Conservation (phyloP, 345 rosid species). For the Euclidium syriacum region DNA sequence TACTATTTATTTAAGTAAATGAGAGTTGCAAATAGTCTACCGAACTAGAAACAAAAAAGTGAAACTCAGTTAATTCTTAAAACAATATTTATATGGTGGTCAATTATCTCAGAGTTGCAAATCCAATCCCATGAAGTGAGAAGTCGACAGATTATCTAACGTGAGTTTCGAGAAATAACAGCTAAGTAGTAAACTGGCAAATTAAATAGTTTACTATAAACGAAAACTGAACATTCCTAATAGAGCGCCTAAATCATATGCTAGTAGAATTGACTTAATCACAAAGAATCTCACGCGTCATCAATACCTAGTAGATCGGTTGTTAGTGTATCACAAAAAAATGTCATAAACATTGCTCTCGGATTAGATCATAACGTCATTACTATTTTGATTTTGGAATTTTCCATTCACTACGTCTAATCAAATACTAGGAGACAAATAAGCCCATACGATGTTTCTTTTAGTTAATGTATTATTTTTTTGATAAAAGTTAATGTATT, state of each 20-base stretch:
- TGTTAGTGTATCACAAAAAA: background rate
- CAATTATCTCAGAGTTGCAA: background rate
- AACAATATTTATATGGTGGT: too few species aligned
- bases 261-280: background rate
- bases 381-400: too few species aligned
- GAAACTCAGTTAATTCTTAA: background rate
- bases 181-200: background rate
- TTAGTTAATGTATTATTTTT: too few species aligned
- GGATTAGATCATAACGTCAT: background rate
- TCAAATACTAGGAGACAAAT: too few species aligned
- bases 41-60: too few species aligned
- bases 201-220: background rate
- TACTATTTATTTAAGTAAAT: background rate
- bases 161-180: background rate
- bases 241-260: conserved; percentile 7
- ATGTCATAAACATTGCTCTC: background rate
- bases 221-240: background rate
- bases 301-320: background rate
- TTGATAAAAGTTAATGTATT: too few species aligned
- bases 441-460: too few species aligned
- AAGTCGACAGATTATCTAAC: background rate
- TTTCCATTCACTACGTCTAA: too few species aligned
- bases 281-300: background rate
- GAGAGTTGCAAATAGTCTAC: background rate
- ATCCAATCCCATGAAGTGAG: background rate